Percentiles rank a stretch among this genome's conserved stretches.
Evolutionary conservation across 164 flowering plant genomes (phyloP).

Genomic region (Magnolia changhungtana): DNA sequence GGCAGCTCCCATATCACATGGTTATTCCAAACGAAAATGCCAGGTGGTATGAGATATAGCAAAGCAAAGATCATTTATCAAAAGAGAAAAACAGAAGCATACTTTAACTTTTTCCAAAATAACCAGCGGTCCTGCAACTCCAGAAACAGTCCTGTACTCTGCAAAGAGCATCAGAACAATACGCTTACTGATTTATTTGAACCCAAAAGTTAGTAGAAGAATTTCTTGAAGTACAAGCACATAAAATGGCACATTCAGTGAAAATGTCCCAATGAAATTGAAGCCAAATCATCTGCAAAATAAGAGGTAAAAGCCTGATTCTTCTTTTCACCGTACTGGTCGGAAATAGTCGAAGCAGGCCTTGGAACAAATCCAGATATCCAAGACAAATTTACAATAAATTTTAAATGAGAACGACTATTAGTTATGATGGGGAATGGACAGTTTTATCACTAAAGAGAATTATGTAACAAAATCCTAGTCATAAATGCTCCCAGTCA

Average conservation of each 20-base stretch:
- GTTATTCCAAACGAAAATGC: neutral
- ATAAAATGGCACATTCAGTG: neutral
- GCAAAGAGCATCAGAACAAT: slow-evolving; percentile 22
- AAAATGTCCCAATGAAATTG: neutral
- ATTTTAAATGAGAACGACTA: neutral
- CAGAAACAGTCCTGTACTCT: slow-evolving; percentile 98
- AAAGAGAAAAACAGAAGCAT: neutral
- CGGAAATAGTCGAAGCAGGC: neutral
- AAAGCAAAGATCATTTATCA: neutral
- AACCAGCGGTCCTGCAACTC: slow-evolving; percentile 97
- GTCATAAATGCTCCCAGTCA: neutral
- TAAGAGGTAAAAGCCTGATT: neutral
- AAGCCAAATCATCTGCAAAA: neutral
- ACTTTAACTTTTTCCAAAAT: slow-evolving; percentile 99
- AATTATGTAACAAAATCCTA: neutral
- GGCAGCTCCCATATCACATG: neutral
- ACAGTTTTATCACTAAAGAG: neutral
- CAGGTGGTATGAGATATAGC: neutral
- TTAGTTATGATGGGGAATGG: neutral
- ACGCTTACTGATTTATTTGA: neutral
- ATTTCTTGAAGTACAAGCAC: neutral
- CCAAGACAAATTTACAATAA: neutral
- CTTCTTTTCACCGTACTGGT: neutral
- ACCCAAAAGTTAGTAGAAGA: neutral
- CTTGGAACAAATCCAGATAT: neutral